A percentile compares a stretch with the other conserved stretches of the same genome.
Evolutionary conservation across 73 alveolate species (phyloP).

Genomic region (Tetrahymena thermophila): DNA sequence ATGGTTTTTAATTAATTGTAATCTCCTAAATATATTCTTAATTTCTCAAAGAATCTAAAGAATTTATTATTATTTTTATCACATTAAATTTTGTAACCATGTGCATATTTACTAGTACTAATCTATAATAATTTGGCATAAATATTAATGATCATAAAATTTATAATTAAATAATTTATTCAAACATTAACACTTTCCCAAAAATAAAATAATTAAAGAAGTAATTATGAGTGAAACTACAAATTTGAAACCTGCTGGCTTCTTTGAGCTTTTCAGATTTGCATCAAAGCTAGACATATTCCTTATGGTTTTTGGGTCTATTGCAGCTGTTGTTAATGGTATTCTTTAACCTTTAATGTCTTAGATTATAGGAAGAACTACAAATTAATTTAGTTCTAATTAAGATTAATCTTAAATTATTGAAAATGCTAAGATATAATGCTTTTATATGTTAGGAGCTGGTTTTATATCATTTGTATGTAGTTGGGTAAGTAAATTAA

Average conservation of each 20-base stretch:
- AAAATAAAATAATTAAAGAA: background rate
- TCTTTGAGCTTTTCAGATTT: conserved; percentile 20
- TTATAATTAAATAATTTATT: background rate
- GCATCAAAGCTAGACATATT: conserved; percentile 26
- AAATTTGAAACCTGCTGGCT: background rate
- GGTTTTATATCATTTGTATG: background rate
- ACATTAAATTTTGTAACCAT: too few species aligned
- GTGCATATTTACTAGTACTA: too few species aligned
- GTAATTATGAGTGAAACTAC: background rate
- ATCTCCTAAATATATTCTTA: too few species aligned
- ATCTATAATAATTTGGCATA: too few species aligned
- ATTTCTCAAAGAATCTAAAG: too few species aligned
- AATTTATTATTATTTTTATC: too few species aligned
- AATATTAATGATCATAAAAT: too few species aligned
- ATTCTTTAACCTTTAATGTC: conserved; percentile 47
- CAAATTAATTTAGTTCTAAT: conserved; percentile 36
- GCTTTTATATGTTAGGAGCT: background rate
- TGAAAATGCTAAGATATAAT: background rate
- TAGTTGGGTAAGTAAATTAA: background rate
- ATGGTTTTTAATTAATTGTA: too few species aligned
- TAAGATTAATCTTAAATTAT: background rate
- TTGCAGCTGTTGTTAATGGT: conserved; percentile 46
- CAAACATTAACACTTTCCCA: background rate
- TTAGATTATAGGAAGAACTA: conserved; percentile 39
- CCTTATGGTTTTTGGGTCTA: conserved; percentile 38